phyloP scores from a whole-genome alignment of 371 early-diverging fungal genomes.

The Lichtheimia ramosa region DNA sequence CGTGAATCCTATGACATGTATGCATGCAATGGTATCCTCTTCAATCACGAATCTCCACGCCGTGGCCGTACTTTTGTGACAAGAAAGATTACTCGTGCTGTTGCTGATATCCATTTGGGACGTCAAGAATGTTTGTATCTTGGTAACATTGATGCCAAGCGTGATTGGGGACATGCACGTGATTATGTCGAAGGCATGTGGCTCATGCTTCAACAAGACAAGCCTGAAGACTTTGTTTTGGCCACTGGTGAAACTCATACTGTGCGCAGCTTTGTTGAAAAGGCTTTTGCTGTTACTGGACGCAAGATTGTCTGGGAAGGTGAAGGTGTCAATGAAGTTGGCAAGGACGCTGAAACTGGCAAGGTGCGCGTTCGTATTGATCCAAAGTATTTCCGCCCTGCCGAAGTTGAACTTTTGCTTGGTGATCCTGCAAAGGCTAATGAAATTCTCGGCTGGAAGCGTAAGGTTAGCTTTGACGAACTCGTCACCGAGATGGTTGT shows the following conservation, averaged over 20 bases:
- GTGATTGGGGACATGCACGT: slow-evolving; percentile 90
- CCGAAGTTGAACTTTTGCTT: slow-evolving; percentile 81
- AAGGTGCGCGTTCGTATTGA: slow-evolving; percentile 72
- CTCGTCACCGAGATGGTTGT: slow-evolving; percentile 74
- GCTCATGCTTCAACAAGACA: slow-evolving; percentile 83
- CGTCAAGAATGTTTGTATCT: slow-evolving; percentile 73
- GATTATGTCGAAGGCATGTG: slow-evolving; percentile 91
- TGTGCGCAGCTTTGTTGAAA: slow-evolving; percentile 80
- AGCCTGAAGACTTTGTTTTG: slow-evolving; percentile 80
- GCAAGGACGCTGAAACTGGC: slow-evolving; percentile 67
- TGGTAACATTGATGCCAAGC: slow-evolving; percentile 84
- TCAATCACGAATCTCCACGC: slow-evolving; percentile 87
- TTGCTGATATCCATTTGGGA: slow-evolving; percentile 75
- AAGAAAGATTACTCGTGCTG: slow-evolving; percentile 82
- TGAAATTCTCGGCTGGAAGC: slow-evolving; percentile 68
- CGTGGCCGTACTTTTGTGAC: slow-evolving; percentile 86
- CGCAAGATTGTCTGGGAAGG: slow-evolving; percentile 81
- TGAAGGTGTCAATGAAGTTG: slow-evolving; percentile 70
- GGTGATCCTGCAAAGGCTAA: slow-evolving; percentile 83
- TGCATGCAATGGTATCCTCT: slow-evolving; percentile 84
- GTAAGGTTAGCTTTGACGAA: slow-evolving; percentile 71
- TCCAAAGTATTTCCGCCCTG: slow-evolving; percentile 82
- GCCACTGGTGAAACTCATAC: slow-evolving; percentile 87
- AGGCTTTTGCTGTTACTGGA: slow-evolving; percentile 72
- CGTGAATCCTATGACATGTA: slow-evolving; percentile 83